These are phyloP conservation scores for Kewa caespitosa DNA, from an alignment of 179 eudicot genomes.

Conservation along the genomic window DNA sequence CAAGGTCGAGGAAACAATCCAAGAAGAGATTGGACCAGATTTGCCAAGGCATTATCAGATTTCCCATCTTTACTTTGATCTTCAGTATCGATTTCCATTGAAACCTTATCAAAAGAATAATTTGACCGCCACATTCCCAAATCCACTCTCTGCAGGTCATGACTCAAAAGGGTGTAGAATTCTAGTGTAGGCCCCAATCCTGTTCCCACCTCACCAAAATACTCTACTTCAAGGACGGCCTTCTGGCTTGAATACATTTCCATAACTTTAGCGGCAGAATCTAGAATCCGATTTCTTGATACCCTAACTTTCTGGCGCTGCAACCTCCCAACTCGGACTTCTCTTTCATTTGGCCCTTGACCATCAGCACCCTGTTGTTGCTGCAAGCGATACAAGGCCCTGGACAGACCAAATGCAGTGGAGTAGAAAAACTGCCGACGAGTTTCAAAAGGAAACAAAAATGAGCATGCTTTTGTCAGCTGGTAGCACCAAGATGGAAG, in stretches of 20 bases:
- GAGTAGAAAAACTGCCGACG: conserved; percentile 97
- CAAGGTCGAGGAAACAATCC: conserved; percentile 98
- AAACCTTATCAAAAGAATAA: conserved; percentile 37
- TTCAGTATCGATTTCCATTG: conserved; percentile 52
- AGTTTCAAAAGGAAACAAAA: conserved; percentile 97
- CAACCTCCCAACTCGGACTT: conserved; percentile 84
- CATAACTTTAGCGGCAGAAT: conserved; percentile 99
- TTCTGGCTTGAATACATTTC: conserved; percentile 99
- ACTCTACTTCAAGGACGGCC: conserved; percentile 97
- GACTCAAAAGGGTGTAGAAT: conserved; percentile 92
- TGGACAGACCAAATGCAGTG: conserved; percentile 96
- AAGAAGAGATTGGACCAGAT: conserved; percentile 67
- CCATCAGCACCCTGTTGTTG: conserved; percentile 97
- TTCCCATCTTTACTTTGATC: conserved; percentile 34
- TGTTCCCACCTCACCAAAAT: conserved; percentile 99
- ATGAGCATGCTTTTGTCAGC: conserved; percentile 94
- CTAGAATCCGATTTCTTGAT: conserved; percentile 85
- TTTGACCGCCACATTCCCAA: conserved; percentile 87
- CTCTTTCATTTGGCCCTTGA: conserved; percentile 82
- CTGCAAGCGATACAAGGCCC: conserved; percentile 89
- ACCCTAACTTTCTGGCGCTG: conserved; percentile 99
- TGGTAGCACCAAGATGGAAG: conserved; percentile 99
- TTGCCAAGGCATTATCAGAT: conserved; percentile 27
- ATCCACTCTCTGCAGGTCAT: conserved; percentile 81
- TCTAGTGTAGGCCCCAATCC: conserved; percentile 98